These are phyloP conservation scores for Lentithecium fluviatile DNA, from an alignment of 495 filamentous ascomycete genomes.

Conservation along the genomic window DNA sequence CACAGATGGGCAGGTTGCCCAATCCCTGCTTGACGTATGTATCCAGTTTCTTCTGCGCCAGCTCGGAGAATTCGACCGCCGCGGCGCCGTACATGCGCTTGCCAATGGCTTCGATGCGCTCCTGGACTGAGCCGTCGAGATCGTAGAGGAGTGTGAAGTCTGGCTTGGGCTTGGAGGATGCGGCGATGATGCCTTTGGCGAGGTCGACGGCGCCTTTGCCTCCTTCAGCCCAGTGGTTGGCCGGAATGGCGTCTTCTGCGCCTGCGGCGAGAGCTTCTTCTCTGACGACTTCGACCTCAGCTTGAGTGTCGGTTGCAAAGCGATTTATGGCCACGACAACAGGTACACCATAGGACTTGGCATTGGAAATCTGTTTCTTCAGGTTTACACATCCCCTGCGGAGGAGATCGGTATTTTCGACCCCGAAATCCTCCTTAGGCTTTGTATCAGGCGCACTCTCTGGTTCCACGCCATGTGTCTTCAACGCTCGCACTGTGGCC, in stretches of 20 bases:
- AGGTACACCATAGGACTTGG: slow-evolving; percentile 81
- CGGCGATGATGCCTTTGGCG: slow-evolving; percentile 79
- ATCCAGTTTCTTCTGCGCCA: slow-evolving; percentile 93
- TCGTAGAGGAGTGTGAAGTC: slow-evolving; percentile 86
- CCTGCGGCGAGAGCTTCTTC: slow-evolving; percentile 92
- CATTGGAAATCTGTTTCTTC: slow-evolving; percentile 89
- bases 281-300: slow-evolving; percentile 82
- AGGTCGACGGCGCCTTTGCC: slow-evolving; percentile 88
- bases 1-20: slow-evolving; percentile 87
- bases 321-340: slow-evolving; percentile 98
- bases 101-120: slow-evolving; percentile 89
- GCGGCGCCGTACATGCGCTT: slow-evolving; percentile 91
- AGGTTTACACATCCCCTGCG: slow-evolving; percentile 89
- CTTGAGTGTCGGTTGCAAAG: slow-evolving; percentile 89
- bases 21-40: slow-evolving; percentile 91
- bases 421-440: slow-evolving; percentile 79
- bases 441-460: slow-evolving; percentile 83
- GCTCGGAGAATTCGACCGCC: slow-evolving; percentile 87
- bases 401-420: slow-evolving; percentile 89
- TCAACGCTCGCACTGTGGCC: slow-evolving; percentile 90
- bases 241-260: slow-evolving; percentile 87
- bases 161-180: slow-evolving; percentile 74
- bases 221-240: slow-evolving; percentile 97
- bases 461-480: slow-evolving; percentile 94
- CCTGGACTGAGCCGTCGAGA: slow-evolving; percentile 75